Base-by-base conservation (phyloP, 2,329 filamentous ascomycete genomes). In the Phaeosphaeriaceae sp. region DNA sequence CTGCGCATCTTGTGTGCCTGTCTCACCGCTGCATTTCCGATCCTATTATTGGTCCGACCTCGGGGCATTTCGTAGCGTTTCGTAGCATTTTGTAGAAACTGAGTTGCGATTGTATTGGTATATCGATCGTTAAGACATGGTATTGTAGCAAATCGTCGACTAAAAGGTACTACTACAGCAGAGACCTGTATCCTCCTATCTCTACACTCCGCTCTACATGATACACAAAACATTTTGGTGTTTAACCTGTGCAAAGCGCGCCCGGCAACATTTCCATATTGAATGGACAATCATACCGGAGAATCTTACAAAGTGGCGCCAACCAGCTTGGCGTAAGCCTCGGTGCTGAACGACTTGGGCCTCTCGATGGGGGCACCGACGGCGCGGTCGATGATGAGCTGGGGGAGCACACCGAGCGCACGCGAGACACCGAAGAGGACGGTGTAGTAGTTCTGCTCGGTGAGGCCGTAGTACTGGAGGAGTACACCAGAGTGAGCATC, bases 391-490 rank as follows among this genome's bases (percentile, higher is more conserved):
- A 99, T 97, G 88, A 99, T 99, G 80, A 99, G 89, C 88, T 99
- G 95, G 75, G 95, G 95, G 77, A 99, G 91, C 71, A 99, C 95
- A 89, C 95, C 95, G 75, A 99, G 92, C 72, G 95, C 95, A 80
- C 95, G 92, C 72, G 94, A 97, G 47, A 99, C 95, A 89, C 95
- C 95, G 83, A 99, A 99, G 79, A 99, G 91, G 65, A 99, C 95
- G 65, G 95, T 99, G 92, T 99, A 99, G 91, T 96, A 99, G 91
- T 90, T 98, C 83, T 95, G 91, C 88, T 99, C 94, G 66, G 92
- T 98, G 80, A 99, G 87, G 77, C 95, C 95, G 85, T 99, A 99
- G 91, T 99, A 95, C 87, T 99, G 95, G 73, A 99, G 92, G 69
- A 99, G 92, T 70, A 99, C 95, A 87, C 95, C 95, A 30, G 94